Percentiles rank a stretch among this genome's conserved stretches.
These are phyloP conservation scores for Raphanus sativus DNA, from an alignment of 345 rosid genomes.

Conservation along the genomic window DNA sequence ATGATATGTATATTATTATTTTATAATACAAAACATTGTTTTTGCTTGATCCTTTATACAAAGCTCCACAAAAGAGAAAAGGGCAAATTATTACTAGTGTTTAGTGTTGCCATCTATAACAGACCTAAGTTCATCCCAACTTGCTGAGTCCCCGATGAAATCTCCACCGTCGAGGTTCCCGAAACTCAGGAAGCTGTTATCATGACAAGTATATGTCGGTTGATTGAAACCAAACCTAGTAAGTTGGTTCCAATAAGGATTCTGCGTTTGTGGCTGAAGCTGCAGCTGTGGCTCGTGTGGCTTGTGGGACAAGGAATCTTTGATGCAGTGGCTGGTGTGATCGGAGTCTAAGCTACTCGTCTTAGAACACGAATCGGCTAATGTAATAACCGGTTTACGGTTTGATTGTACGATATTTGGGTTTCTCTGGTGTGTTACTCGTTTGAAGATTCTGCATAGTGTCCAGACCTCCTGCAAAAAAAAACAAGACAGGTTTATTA, in stretches of 20 bases:
- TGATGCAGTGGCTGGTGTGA: conserved; percentile 38
- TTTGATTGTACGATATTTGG: conserved; percentile 25
- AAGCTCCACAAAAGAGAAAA: not conserved
- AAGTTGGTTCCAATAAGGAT: conserved; percentile 30
- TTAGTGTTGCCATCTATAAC: conserved; percentile 49
- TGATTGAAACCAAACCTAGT: conserved; percentile 4
- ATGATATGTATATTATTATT: not conserved
- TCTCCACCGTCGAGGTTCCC: conserved; percentile 48
- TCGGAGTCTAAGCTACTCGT: conserved; percentile 63
- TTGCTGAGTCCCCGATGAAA: conserved; percentile 42
- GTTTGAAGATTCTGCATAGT: conserved; percentile 72
- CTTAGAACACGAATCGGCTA: conserved; percentile 47
- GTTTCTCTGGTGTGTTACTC: conserved; percentile 43
- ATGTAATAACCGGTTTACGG: conserved; percentile 35
- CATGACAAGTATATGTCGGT: conserved; percentile 24
- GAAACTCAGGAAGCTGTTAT: conserved; percentile 32
- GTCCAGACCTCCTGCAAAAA: conserved; percentile 77
- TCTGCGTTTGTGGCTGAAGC: conserved; percentile 21
- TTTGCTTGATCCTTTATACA: conserved; percentile 22
- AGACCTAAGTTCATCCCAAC: conserved; percentile 74
- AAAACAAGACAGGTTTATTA: conserved; percentile 11
- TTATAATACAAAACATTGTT: not conserved
- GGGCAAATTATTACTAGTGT: conserved; percentile 12
- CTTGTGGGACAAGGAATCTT: conserved; percentile 35
- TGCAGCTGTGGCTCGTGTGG: conserved; percentile 25